Conservation (phyloP, 2,329 filamentous ascomycete species). For the Fusarium cicatricum region DNA sequence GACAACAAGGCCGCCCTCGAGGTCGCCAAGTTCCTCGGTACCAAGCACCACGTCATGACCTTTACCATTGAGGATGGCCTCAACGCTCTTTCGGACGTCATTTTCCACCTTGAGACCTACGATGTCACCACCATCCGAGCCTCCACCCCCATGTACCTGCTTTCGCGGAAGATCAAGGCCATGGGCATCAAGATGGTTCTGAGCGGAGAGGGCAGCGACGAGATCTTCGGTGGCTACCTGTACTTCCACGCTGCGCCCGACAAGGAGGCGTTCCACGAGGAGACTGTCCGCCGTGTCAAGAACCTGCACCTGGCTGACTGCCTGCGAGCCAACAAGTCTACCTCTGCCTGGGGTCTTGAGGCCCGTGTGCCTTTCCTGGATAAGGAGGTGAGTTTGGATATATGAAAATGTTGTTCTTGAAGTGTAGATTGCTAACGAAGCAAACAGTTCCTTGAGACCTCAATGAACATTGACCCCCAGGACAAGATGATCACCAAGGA, state of each 20-base stretch:
- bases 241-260: slow-evolving; percentile 97
- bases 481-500: slow-evolving; percentile 97
- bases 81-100: slow-evolving; percentile 95
- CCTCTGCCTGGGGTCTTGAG: slow-evolving; percentile 96
- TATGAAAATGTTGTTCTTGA: too few relatives aligned
- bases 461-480: slow-evolving; percentile 92
- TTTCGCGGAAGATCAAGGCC: slow-evolving; percentile 98
- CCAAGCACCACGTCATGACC: slow-evolving; percentile 97
- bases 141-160: slow-evolving; percentile 97
- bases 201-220: slow-evolving; percentile 94
- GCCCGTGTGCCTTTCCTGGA: slow-evolving; percentile 98
- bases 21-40: slow-evolving; percentile 96
- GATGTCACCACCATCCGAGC: slow-evolving; percentile 98
- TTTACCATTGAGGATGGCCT: slow-evolving; percentile 98
- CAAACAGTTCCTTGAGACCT: slow-evolving; percentile 80
- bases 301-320: slow-evolving; percentile 97
- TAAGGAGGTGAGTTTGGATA: slow-evolving; percentile 70
- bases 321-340: slow-evolving; percentile 98
- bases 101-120: slow-evolving; percentile 97
- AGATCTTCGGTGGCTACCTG: slow-evolving; percentile 98
- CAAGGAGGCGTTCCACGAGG: slow-evolving; percentile 92
- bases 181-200: slow-evolving; percentile 99
- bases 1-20: slow-evolving; percentile 92
- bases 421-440: slow-evolving; percentile 30
- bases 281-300: slow-evolving; percentile 94